Percentiles rank a stretch among this genome's conserved stretches.
Evolutionary conservation across 1,139 yeast species (phyloP).

Genomic region (Lipomyces yarrowii): DNA sequence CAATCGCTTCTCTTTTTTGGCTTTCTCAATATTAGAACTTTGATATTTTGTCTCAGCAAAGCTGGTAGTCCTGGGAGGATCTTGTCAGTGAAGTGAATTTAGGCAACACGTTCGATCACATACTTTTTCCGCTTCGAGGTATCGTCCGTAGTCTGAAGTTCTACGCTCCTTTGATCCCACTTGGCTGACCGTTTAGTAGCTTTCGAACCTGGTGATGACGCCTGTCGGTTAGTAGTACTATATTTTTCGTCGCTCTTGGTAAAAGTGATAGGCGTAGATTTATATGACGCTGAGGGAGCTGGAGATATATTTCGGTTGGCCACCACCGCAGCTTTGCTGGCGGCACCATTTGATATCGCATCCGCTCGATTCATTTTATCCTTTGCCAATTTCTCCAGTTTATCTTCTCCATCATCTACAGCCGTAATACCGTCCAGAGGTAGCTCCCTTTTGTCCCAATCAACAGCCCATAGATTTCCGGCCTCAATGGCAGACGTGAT

Average conservation of each 20-base stretch:
- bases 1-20: constrained; percentile 2
- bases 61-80: not conserved
- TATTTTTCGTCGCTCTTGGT: not conserved
- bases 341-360: not conserved
- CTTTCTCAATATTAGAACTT: not conserved
- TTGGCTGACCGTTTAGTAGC: constrained; percentile 28
- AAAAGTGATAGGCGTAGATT: not conserved
- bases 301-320: not conserved
- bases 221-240: constrained; percentile 11
- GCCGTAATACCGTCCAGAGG: constrained; percentile 49
- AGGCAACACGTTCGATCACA: not conserved
- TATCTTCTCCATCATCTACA: constrained; percentile 29
- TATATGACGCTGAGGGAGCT: not conserved
- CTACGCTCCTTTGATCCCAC: constrained; percentile 23
- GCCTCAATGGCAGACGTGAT: constrained; percentile 55
- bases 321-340: not conserved
- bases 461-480: constrained; percentile 54
- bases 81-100: not conserved
- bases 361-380: constrained; percentile 13
- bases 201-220: constrained; percentile 22
- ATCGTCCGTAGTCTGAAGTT: constrained; percentile 11
- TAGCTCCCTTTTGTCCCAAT: constrained; percentile 61
- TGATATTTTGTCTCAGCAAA: not conserved
- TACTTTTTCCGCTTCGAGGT: not conserved
- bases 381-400: constrained; percentile 19